phyloP scores from a whole-genome alignment of 2,329 filamentous ascomycete species.

The Aureobasidium musti region DNA sequence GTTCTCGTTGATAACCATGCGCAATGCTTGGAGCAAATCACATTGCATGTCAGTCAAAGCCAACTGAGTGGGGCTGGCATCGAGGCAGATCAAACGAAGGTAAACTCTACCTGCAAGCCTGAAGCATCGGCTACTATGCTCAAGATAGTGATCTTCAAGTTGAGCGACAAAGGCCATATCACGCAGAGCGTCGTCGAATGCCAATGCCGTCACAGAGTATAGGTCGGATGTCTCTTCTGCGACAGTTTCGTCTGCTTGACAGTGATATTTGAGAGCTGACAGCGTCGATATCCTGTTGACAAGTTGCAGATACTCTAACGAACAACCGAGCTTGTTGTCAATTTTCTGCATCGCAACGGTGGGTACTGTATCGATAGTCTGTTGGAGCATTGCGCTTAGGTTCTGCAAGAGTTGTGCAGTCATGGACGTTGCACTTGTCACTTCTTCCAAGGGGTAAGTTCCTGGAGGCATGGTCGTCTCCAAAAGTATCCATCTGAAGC shows the following conservation, averaged over 20 bases:
- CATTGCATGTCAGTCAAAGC: neutral
- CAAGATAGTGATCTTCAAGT: neutral
- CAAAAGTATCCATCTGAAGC: slow-evolving; percentile 13
- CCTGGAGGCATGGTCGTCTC: slow-evolving; percentile 24
- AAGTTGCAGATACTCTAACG: slow-evolving; percentile 8
- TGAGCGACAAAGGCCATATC: slow-evolving; percentile 1
- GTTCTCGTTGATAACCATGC: slow-evolving; percentile 9
- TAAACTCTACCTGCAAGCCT: slow-evolving; percentile 4
- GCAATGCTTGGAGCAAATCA: neutral
- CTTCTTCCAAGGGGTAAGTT: slow-evolving; percentile 12
- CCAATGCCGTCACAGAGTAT: slow-evolving; percentile 9
- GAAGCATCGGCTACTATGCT: slow-evolving; percentile 10
- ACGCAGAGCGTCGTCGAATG: slow-evolving; percentile 1
- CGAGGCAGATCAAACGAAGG: slow-evolving; percentile 6
- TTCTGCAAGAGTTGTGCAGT: neutral
- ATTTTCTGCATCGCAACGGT: slow-evolving; percentile 11
- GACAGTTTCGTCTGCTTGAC: neutral
- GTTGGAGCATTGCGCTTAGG: slow-evolving; percentile 2
- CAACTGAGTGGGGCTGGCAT: neutral
- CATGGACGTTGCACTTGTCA: neutral
- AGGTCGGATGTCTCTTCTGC: neutral
- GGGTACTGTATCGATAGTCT: slow-evolving; percentile 1
- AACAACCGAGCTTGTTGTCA: slow-evolving; percentile 4
- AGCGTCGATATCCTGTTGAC: slow-evolving; percentile 18
- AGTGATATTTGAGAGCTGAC: slow-evolving; percentile 8